Evolutionary conservation across 108 stramenopile genomes (phyloP).

Genomic region (Stephanodiscus triporus): DNA sequence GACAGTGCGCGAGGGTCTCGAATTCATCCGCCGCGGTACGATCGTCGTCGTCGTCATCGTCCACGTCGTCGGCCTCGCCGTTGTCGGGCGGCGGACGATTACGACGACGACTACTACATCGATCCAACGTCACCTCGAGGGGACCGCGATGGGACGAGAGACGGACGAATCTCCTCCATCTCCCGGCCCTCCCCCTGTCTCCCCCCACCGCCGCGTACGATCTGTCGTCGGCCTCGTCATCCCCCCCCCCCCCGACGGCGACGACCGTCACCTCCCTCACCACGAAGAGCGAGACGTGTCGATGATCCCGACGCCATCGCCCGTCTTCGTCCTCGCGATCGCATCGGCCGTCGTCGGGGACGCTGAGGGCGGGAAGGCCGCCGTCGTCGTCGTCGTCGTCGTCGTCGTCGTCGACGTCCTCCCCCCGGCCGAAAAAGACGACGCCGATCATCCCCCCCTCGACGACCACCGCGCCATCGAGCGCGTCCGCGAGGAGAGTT

Average conservation of each 20-base stretch:
- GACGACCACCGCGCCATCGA: slow-evolving; percentile 16
- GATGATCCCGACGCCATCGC: too few relatives aligned
- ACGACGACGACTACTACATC: too few relatives aligned
- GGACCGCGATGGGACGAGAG: neutral
- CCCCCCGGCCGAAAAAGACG: neutral
- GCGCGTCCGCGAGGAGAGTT: too few relatives aligned
- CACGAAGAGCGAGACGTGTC: too few relatives aligned
- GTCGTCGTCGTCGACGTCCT: neutral
- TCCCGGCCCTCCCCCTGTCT: neutral
- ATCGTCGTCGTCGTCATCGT: neutral
- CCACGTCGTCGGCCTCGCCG: neutral
- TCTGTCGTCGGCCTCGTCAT: too few relatives aligned
- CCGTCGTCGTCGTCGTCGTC: neutral
- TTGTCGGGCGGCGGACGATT: neutral
- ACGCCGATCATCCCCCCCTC: slow-evolving; percentile 25
- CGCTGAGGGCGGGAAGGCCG: neutral
- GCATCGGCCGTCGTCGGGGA: neutral
- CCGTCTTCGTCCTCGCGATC: too few relatives aligned
- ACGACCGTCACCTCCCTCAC: too few relatives aligned
- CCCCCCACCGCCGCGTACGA: too few relatives aligned
- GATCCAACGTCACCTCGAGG: neutral
- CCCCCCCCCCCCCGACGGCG: too few relatives aligned
- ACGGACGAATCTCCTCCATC: neutral
- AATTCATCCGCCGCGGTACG: too few relatives aligned
- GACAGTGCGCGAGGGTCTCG: slow-evolving; percentile 32